phyloP scores from a whole-genome alignment of 1,284 basidiomycete species.

The Heterobasidion irregulare region DNA sequence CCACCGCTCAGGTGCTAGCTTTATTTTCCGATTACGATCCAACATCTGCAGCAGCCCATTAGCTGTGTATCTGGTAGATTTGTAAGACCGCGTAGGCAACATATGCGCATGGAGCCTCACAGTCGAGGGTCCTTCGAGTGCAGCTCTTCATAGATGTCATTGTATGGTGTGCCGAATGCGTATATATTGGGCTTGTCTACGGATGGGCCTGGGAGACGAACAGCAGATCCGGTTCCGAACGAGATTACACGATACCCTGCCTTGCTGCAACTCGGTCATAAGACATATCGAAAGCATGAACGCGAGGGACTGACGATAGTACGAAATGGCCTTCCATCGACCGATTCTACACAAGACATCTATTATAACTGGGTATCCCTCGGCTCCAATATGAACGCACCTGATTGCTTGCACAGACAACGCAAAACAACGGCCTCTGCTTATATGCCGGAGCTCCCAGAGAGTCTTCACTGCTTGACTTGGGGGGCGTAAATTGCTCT shows the following conservation, averaged over 20 bases:
- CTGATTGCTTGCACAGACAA: slow-evolving; percentile 97
- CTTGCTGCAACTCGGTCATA: slow-evolving; percentile 39
- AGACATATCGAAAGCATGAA: neutral
- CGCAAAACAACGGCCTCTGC: slow-evolving; percentile 81
- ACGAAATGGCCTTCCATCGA: slow-evolving; percentile 99
- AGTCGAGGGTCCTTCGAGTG: slow-evolving; percentile 77
- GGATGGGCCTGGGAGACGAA: slow-evolving; percentile 91
- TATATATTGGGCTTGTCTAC: slow-evolving; percentile 99
- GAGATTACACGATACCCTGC: slow-evolving; percentile 91
- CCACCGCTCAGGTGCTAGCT: slow-evolving; percentile 93
- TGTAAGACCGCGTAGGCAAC: slow-evolving; percentile 9
- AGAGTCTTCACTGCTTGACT: slow-evolving; percentile 8
- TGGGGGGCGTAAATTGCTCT: slow-evolving; percentile 7
- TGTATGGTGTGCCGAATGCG: slow-evolving; percentile 97
- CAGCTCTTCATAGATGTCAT: slow-evolving; percentile 93
- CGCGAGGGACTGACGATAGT: slow-evolving; percentile 59
- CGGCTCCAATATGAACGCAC: slow-evolving; percentile 33
- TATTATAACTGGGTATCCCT: slow-evolving; percentile 9
- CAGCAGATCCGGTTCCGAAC: slow-evolving; percentile 94
- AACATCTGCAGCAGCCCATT: slow-evolving; percentile 98
- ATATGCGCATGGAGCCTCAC: slow-evolving; percentile 36
- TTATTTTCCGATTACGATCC: slow-evolving; percentile 91
- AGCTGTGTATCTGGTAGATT: slow-evolving; percentile 61
- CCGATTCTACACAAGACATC: slow-evolving; percentile 62
- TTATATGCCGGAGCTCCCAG: slow-evolving; percentile 30